Conservation (phyloP, 768 basidiomycete species). For the Lactifluus piperatus region DNA sequence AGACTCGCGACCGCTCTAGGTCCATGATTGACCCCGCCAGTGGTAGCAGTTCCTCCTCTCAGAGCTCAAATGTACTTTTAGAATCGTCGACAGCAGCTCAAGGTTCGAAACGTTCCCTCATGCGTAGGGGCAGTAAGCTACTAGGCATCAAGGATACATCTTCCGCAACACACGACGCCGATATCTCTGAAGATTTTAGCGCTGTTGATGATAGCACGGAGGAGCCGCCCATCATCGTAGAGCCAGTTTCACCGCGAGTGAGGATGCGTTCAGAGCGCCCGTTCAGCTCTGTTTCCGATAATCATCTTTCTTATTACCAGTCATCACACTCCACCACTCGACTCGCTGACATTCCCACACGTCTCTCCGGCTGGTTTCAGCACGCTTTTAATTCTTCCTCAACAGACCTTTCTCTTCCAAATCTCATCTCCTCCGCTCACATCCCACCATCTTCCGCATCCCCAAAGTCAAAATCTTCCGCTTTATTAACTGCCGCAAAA, state of each 20-base stretch:
- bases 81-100: conserved; percentile 11
- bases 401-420: conserved; percentile 61
- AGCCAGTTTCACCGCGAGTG: conserved; percentile 47
- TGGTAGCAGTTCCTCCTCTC: conserved; percentile 35
- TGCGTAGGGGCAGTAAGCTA: conserved; percentile 17
- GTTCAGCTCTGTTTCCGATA: conserved; percentile 36
- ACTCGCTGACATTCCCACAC: conserved; percentile 61
- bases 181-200: conserved; percentile 25
- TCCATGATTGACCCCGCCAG: conserved; percentile 37
- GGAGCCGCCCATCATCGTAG: conserved; percentile 59
- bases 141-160: conserved; percentile 19
- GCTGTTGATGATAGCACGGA: conserved; percentile 30
- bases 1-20: conserved; percentile 50
- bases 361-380: conserved; percentile 74
- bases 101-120: conserved; percentile 16
- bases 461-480: conserved; percentile 39
- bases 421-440: conserved; percentile 42
- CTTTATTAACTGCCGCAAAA: conserved; percentile 59
- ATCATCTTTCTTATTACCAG: conserved; percentile 38
- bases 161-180: conserved; percentile 23
- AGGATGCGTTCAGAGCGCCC: conserved; percentile 53
- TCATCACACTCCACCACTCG: conserved; percentile 39
- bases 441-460: conserved; percentile 26
- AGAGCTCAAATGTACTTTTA: conserved; percentile 28
- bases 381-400: conserved; percentile 68